These are phyloP conservation scores for Pholiota adiposa DNA, from an alignment of 1,284 basidiomycete genomes.

Conservation along the genomic window DNA sequence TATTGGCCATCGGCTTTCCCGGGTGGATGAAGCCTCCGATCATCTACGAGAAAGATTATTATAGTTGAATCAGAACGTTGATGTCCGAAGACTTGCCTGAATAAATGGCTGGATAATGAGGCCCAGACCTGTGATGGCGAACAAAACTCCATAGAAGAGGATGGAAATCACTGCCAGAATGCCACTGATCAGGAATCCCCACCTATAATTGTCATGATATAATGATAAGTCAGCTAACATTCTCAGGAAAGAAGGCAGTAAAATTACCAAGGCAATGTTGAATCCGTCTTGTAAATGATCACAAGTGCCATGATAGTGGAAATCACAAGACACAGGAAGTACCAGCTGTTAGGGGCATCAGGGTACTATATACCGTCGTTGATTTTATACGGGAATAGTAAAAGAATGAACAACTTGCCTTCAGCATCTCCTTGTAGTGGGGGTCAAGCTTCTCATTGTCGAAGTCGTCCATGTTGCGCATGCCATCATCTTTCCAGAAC, in stretches of 20 bases:
- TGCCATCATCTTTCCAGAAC: constrained; percentile 49
- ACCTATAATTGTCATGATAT: constrained; percentile 34
- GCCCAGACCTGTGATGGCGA: constrained; percentile 56
- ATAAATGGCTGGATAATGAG: constrained; percentile 55
- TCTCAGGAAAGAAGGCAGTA: neutral
- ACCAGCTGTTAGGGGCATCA: constrained; percentile 54
- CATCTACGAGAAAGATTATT: constrained; percentile 36
- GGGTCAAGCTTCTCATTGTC: constrained; percentile 46
- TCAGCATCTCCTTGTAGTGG: constrained; percentile 59
- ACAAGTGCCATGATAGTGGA: constrained; percentile 47
- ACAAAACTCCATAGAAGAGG: constrained; percentile 51
- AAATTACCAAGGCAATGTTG: constrained; percentile 51
- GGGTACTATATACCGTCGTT: constrained; percentile 38
- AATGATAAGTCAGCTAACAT: neutral
- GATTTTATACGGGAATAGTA: neutral
- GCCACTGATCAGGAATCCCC: constrained; percentile 47
- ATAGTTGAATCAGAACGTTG: neutral
- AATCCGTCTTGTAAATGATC: constrained; percentile 51
- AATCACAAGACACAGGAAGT: constrained; percentile 38
- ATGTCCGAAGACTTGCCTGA: constrained; percentile 34
- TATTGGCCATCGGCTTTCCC: constrained; percentile 61
- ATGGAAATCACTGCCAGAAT: constrained; percentile 45
- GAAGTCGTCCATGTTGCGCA: constrained; percentile 25
- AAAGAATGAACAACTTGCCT: constrained; percentile 33
- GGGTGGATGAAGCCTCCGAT: constrained; percentile 65